Evolutionary conservation across 108 stramenopile genomes (phyloP).

Genomic region (Skeletonema tropicum): DNA sequence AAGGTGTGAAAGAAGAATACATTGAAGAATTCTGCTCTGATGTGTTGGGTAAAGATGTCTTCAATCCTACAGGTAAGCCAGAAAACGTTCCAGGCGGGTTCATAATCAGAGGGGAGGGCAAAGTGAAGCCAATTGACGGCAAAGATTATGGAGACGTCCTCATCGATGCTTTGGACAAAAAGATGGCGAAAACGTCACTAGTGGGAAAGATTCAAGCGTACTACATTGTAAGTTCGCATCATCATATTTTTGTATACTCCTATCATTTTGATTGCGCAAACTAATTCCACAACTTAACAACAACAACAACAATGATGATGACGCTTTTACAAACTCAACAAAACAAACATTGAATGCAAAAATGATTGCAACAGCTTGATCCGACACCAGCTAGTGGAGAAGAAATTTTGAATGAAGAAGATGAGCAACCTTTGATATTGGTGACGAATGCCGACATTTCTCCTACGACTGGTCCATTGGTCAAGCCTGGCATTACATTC

Average conservation of each 20-base stretch:
- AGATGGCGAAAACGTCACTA: conserved; percentile 40
- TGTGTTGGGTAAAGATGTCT: conserved; percentile 53
- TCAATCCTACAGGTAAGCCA: conserved; percentile 66
- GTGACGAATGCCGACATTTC: conserved; percentile 57
- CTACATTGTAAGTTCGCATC: conserved; percentile 41
- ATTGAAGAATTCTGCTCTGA: conserved; percentile 48
- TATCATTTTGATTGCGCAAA: too few species aligned
- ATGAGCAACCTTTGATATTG: conserved; percentile 52
- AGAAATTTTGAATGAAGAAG: conserved; percentile 58
- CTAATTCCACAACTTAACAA: too few species aligned
- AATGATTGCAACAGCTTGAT: conserved; percentile 25
- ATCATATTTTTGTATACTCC: too few species aligned
- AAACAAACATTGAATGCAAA: too few species aligned
- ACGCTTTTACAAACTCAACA: too few species aligned
- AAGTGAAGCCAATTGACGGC: conserved; percentile 24
- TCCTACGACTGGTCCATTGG: conserved; percentile 42
- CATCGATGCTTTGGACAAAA: conserved; percentile 47
- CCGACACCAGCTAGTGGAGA: conserved; percentile 69
- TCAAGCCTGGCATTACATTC: conserved; percentile 54
- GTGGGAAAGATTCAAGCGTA: conserved; percentile 56
- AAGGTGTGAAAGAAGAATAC: conserved; percentile 52
- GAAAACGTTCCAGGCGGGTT: conserved; percentile 72
- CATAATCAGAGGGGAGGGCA: conserved; percentile 60
- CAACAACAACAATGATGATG: too few species aligned
- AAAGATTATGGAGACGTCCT: conserved; percentile 49